Evolutionary conservation across 1,284 basidiomycete genomes (phyloP).

Genomic region (Puccinia triticina): DNA sequence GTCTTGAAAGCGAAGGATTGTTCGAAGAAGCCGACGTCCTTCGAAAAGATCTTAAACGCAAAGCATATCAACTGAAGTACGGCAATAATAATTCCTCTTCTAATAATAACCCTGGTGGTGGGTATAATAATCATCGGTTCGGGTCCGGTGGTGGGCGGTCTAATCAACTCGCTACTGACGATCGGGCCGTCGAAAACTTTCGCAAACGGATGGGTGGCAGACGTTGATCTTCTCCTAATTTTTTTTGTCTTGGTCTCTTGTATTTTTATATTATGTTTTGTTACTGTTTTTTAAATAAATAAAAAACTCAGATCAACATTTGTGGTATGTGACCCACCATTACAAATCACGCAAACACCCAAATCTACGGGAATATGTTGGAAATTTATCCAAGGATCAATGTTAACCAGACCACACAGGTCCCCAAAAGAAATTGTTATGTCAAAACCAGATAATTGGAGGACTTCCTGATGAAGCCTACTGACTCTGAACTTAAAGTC

Average conservation of each 20-base stretch:
- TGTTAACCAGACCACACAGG: no score
- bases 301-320: background rate
- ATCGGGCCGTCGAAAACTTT: conserved; percentile 50
- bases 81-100: conserved; percentile 31
- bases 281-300: background rate
- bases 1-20: conserved; percentile 40
- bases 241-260: background rate
- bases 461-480: no score
- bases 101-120: background rate
- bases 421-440: no score
- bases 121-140: conserved; percentile 17
- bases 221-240: conserved; percentile 1
- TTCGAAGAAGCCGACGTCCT: conserved; percentile 38
- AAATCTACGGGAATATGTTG: no score
- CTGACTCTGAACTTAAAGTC: no score
- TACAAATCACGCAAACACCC: no score
- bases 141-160: conserved; percentile 1
- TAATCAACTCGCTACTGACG: conserved; percentile 46
- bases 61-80: conserved; percentile 45
- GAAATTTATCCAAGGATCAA: no score
- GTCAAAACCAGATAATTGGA: no score
- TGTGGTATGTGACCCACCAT: no score
- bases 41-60: conserved; percentile 38
- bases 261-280: background rate
- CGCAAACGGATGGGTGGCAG: conserved; percentile 48